A percentile compares a stretch with the other conserved stretches of the same genome.
Evolutionary conservation across 208 protist genomes (phyloP).

Genomic region (Plasmodiophora brassicae): DNA sequence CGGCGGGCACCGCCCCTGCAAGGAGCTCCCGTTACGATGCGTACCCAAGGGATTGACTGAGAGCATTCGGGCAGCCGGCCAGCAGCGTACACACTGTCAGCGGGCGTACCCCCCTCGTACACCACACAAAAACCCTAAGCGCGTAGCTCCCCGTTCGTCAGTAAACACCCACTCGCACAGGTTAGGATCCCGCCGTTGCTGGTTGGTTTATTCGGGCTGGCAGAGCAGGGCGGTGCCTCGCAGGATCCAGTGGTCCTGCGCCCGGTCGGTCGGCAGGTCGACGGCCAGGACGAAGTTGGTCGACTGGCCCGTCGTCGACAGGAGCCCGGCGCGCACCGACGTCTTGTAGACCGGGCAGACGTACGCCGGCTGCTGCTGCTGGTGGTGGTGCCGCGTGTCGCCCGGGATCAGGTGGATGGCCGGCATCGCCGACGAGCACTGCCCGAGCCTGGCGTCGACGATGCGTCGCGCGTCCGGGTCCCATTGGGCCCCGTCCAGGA

Average conservation of each 20-base stretch:
- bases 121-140: too few relatives aligned
- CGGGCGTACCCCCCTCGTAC: too few relatives aligned
- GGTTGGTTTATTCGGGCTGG: conserved; percentile 45
- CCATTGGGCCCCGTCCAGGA: conserved; percentile 89
- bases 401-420: conserved; percentile 87
- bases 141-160: too few relatives aligned
- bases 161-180: too few relatives aligned
- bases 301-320: conserved; percentile 92
- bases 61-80: too few relatives aligned
- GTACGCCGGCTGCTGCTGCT: conserved; percentile 63
- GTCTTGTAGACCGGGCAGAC: conserved; percentile 66
- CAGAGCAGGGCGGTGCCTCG: conserved; percentile 56
- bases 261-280: conserved; percentile 62
- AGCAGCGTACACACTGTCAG: too few relatives aligned
- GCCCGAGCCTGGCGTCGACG: conserved; percentile 71
- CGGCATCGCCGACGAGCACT: conserved; percentile 65
- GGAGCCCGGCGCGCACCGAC: conserved; percentile 42
- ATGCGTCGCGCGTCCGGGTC: conserved; percentile 69
- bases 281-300: conserved; percentile 93
- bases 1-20: too few relatives aligned
- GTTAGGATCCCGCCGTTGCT: too few relatives aligned
- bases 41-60: too few relatives aligned
- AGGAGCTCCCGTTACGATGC: too few relatives aligned
- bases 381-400: conserved; percentile 73
- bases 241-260: conserved; percentile 71